Base-by-base conservation (phyloP, 768 basidiomycete species). In the Tricholoma flavovirens region DNA sequence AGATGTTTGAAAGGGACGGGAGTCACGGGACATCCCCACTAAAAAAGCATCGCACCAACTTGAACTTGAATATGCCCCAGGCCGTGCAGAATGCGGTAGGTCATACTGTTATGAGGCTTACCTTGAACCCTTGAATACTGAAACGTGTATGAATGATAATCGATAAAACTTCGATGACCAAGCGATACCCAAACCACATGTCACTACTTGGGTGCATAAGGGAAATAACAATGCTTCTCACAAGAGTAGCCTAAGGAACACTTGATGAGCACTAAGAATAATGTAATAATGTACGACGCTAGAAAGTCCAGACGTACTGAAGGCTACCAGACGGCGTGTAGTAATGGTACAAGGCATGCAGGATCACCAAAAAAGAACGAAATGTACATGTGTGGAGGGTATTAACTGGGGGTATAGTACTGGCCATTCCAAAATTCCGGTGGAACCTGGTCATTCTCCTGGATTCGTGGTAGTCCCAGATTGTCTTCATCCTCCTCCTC, bases 401-500 rank as follows among this genome's bases (percentile, higher is more conserved):
- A 63, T 65, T 62, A 61, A 56, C 45, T 50, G 24, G 55, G 57
- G 60, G 61, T 60, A 61, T 62, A 56, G 46, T 61, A 51, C 51
- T 61, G 56, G 57, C 54, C 50, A 53, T 63, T 55, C 30, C 61
- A 56, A 21, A 51, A 12, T 48, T 61, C 54, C 38, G 56, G 52
- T 36, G 60, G 51, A 56, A 48, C 11, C 49, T 58, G 63, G 48
- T 60, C 60, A 35, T 63, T 38, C 59, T 56, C 58, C 19, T 42
- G 59, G 53, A 55, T 56, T 14, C 51, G 58, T 48, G 62, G 55
- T 58, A 48, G 49, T 51, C 49, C 58, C 36, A 63, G 45, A 32
- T 52, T 58, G 30, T 58, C 50, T 51, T 62, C 61, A 10, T 76
- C 79, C 42, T 84, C 84, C 45, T 84, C 84, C 56, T 86, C 83